Evolutionary conservation across 305 asterid species (phyloP).

Genomic region (Fraxinus sp.): DNA sequence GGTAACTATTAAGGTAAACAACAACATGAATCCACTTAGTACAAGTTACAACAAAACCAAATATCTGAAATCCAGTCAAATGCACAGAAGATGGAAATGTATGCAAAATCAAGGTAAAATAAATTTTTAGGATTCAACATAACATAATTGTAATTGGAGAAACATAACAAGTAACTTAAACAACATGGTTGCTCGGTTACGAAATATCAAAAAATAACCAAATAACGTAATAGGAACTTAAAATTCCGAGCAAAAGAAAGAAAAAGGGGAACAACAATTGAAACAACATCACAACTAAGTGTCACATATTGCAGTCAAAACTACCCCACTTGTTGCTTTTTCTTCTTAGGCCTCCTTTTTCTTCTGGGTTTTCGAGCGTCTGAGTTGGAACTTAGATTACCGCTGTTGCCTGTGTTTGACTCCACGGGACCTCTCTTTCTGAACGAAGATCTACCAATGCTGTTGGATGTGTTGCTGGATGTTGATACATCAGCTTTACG

Average conservation of each 20-base stretch:
- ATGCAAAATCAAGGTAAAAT: not conserved
- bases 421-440: constrained; percentile 49
- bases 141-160: not conserved
- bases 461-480: constrained; percentile 73
- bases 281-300: not conserved
- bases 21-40: not conserved
- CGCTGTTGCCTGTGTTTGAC: constrained; percentile 69
- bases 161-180: not conserved
- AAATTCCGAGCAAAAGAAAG: not conserved
- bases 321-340: constrained; percentile 38
- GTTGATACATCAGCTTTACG: constrained; percentile 51
- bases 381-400: constrained; percentile 67
- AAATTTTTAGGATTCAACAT: not conserved
- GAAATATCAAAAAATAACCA: not conserved
- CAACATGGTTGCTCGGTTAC: not conserved
- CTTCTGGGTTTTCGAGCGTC: constrained; percentile 88
- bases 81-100: not conserved
- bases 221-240: not conserved
- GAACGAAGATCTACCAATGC: constrained; percentile 40
- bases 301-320: not conserved
- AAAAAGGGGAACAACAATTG: not conserved
- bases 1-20: not conserved
- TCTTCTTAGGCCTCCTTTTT: constrained; percentile 84
- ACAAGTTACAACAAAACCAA: not conserved
- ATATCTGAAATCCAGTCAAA: not conserved